Conservation (phyloP, 768 basidiomycete species). For the Suillus ampliporus region DNA sequence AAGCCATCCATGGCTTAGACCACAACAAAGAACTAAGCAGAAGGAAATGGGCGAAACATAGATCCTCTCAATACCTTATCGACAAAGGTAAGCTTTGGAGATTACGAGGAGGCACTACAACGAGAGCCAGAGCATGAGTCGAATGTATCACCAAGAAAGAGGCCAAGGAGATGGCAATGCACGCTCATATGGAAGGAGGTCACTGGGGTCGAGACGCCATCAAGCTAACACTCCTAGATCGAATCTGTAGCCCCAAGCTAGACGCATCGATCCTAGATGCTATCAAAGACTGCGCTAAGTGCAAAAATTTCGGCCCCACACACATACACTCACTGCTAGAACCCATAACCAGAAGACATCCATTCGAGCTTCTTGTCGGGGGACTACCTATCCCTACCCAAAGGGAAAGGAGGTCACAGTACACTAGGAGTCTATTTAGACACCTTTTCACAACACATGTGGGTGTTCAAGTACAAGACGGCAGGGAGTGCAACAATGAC, state of each 20-base stretch:
- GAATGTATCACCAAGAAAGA: slow-evolving; percentile 18
- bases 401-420: slow-evolving; percentile 22
- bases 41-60: slow-evolving; percentile 19
- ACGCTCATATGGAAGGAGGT: slow-evolving; percentile 18
- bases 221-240: slow-evolving; percentile 41
- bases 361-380: slow-evolving; percentile 29
- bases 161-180: neutral
- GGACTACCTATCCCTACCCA: slow-evolving; percentile 30
- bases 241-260: slow-evolving; percentile 32
- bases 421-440: slow-evolving; percentile 18
- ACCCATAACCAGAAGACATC: slow-evolving; percentile 24
- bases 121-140: slow-evolving; percentile 10
- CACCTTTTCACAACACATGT: too few species aligned
- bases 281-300: too few species aligned
- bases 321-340: too few species aligned
- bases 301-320: too few species aligned
- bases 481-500: slow-evolving; percentile 26
- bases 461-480: slow-evolving; percentile 28
- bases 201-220: slow-evolving; percentile 44
- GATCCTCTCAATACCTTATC: slow-evolving; percentile 25
- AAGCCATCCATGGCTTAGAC: slow-evolving; percentile 21
- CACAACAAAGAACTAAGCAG: slow-evolving; percentile 16
- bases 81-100: slow-evolving; percentile 30
- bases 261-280: slow-evolving; percentile 24
- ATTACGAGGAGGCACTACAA: slow-evolving; percentile 17